Conservation (phyloP, 1,139 yeast species). For the Sugiyamaella sp. region DNA sequence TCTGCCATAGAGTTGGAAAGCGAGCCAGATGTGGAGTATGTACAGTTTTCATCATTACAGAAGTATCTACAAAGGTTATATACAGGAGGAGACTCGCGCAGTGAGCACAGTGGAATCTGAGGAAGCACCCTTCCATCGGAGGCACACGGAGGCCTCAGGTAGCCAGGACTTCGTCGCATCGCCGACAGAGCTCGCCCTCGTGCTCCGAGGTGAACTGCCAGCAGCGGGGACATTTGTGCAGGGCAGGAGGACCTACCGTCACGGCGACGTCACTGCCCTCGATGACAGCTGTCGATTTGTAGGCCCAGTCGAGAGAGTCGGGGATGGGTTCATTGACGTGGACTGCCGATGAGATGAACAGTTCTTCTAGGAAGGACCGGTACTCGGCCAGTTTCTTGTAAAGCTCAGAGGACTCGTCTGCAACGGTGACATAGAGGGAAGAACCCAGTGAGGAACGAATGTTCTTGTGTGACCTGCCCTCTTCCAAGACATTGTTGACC, state of each 20-base stretch:
- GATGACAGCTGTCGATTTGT: slow-evolving; percentile 36
- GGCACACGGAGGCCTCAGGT: background rate
- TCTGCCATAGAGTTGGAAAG: no score
- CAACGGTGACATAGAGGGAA: slow-evolving; percentile 47
- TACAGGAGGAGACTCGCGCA: no score
- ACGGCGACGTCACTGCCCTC: slow-evolving; percentile 44
- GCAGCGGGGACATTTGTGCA: slow-evolving; percentile 84
- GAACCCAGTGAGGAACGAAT: slow-evolving; percentile 71
- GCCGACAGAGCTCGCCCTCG: slow-evolving; percentile 60
- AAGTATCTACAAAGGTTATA: no score
- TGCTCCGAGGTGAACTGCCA: slow-evolving; percentile 72
- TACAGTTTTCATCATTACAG: no score
- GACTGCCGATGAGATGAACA: slow-evolving; percentile 68
- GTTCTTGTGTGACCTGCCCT: slow-evolving; percentile 50
- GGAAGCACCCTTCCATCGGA: no score
- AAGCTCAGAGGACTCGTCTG: slow-evolving; percentile 26
- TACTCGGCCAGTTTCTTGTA: slow-evolving; percentile 35
- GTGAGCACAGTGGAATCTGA: no score
- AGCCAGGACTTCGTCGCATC: slow-evolving; percentile 47
- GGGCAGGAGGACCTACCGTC: slow-evolving; percentile 50
- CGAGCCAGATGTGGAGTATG: no score
- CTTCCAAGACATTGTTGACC: slow-evolving; percentile 53
- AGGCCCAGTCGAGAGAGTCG: slow-evolving; percentile 38
- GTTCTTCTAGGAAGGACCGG: slow-evolving; percentile 48
- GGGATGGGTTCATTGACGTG: slow-evolving; percentile 41